Evolutionary conservation across 345 rosid species (phyloP), one percentile per base, ranked within the genome.

Genomic region (Iberis pinnata): DNA sequence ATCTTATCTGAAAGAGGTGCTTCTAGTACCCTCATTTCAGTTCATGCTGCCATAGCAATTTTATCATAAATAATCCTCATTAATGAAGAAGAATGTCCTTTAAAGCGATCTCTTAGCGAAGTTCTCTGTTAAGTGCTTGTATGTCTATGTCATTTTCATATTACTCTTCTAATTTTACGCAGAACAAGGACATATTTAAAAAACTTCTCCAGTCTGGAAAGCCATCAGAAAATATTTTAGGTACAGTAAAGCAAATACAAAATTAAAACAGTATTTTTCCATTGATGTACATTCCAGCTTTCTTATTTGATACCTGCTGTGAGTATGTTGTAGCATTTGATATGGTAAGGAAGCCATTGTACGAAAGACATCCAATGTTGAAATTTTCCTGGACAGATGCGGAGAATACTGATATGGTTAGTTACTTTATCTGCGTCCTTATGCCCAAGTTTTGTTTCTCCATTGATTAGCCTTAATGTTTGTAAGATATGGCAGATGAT

Each of bases 331-430:
- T 78, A 92, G 98, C 80, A 49, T 84, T 92, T 73, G 85, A 92
- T 60, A 80, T 80, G 80, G 76, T 81, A 49, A 80, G 76, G 73
- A 80, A 89, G 60, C 99, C 99, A 29, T 57, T 92, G 60, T 92
- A 92, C 69, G 89, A 78, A 54, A 92, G 86, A 71, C 99, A 88
- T 82, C 95, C 94, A 18, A 88, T 88, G 97, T 63, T 73, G 43
- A 81, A 86, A 64, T 88, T 78, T 81, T 79, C 97, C 44, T 92
- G 94, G 99, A 88, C 90, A 12, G 53, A 75, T 37, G 81, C 85
- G 2, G 94, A 88, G 52, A 95, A 92, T 57, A 77, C 81, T 45
- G 95, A 92, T 71, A 88, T 77, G 71, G 97, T 92, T 66, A 63
- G 80, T 78, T 25, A 36, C 27, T 18, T 65, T 42, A 38, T 43